Conservation (phyloP, 495 filamentous ascomycete species). For the Cryomyces minteri region DNA sequence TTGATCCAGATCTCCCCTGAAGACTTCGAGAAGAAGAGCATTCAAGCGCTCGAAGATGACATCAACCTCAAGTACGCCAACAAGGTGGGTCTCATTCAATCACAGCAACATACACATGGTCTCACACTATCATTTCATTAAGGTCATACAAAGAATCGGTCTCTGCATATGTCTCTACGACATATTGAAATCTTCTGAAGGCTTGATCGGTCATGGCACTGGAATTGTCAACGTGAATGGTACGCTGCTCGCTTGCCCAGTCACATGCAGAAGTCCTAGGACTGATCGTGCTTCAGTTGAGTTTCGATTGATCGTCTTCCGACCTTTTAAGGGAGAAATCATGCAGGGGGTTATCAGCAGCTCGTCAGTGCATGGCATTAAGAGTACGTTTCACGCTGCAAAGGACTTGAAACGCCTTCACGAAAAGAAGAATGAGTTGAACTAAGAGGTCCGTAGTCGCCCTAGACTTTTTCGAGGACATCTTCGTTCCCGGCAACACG, state of each 20-base stretch:
- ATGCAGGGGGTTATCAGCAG: constrained; percentile 61
- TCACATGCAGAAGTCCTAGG: constrained; percentile 15
- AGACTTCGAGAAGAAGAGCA: constrained; percentile 64
- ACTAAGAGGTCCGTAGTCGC: constrained; percentile 31
- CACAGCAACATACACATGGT: neutral
- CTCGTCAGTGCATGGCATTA: constrained; percentile 53
- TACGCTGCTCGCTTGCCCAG: constrained; percentile 10
- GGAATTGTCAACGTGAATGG: constrained; percentile 81
- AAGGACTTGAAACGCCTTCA: too few species aligned
- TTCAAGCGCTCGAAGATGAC: constrained; percentile 70
- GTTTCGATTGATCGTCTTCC: constrained; percentile 83
- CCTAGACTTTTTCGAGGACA: constrained; percentile 81
- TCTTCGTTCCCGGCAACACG: constrained; percentile 48
- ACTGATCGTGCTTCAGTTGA: constrained; percentile 26
- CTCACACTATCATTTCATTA: constrained; percentile 7
- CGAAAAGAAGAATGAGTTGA: too few species aligned
- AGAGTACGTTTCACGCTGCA: constrained; percentile 29
- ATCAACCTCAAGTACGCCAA: constrained; percentile 95
- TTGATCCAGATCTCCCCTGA: constrained; percentile 77
- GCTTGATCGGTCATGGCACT: constrained; percentile 75
- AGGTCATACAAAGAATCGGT: constrained; percentile 60
- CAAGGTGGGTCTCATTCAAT: constrained; percentile 31
- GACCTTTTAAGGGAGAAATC: constrained; percentile 86
- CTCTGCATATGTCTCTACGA: constrained; percentile 87
- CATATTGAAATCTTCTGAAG: constrained; percentile 69